phyloP scores from a whole-genome alignment of 2,329 filamentous ascomycete species.

The Bipolaris cookei region DNA sequence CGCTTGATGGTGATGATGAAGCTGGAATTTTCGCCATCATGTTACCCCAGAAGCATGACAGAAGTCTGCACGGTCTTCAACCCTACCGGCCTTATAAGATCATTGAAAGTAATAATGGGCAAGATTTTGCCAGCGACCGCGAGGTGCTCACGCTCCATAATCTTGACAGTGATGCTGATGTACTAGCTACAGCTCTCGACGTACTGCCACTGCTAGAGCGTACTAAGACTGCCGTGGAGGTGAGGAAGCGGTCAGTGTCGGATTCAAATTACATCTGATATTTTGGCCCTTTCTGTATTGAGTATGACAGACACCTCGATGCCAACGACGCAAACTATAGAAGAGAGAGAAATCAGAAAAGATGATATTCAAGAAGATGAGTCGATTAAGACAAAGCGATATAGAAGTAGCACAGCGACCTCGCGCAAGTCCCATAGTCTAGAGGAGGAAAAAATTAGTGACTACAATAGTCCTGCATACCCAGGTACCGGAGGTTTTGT shows the following conservation, averaged over 20 bases:
- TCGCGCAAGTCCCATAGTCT: neutral
- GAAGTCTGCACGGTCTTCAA: conserved; percentile 19
- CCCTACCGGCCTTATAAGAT: conserved; percentile 24
- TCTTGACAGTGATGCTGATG: conserved; percentile 5
- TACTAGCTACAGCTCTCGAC: conserved; percentile 5
- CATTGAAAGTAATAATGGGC: neutral
- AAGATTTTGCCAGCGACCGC: conserved; percentile 19
- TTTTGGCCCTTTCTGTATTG: neutral
- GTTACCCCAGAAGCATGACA: conserved; percentile 22
- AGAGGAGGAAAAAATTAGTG: neutral
- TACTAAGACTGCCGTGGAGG: neutral
- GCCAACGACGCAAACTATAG: neutral
- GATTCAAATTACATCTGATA: neutral
- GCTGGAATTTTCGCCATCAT: conserved; percentile 29
- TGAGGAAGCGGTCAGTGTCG: neutral
- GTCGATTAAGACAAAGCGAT: neutral
- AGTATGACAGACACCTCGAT: neutral
- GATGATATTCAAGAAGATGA: neutral
- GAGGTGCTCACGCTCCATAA: conserved; percentile 24
- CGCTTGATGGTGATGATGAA: conserved; percentile 20
- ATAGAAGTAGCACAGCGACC: neutral
- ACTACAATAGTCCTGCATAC: neutral
- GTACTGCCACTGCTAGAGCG: conserved; percentile 5
- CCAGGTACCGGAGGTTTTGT: neutral
- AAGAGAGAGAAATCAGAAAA: neutral